phyloP scores from a whole-genome alignment of 441 rosid genomes.

The Melianthus villosus region DNA sequence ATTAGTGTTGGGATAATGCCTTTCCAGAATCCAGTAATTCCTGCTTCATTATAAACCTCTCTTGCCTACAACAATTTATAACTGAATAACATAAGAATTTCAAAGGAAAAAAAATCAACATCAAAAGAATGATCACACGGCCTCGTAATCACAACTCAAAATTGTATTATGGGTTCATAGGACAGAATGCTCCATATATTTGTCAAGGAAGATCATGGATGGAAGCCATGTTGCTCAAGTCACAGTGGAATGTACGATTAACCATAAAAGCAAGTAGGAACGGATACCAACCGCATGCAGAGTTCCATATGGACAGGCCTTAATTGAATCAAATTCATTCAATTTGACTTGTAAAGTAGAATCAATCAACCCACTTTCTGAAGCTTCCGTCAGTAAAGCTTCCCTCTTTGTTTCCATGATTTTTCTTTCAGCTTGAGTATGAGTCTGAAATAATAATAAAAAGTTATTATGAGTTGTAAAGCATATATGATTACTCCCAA shows the following conservation, averaged over 20 bases:
- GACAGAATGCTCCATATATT: too few relatives aligned
- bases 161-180: too few relatives aligned
- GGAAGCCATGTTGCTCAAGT: background rate
- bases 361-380: constrained; percentile 20
- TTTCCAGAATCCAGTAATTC: constrained; percentile 55
- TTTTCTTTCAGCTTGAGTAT: constrained; percentile 58
- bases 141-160: too few relatives aligned
- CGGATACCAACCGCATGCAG: constrained; percentile 33
- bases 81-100: background rate
- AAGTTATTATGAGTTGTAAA: background rate
- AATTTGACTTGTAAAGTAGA: constrained; percentile 26
- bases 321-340: constrained; percentile 35
- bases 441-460: constrained; percentile 27
- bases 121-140: background rate
- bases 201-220: too few relatives aligned
- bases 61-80: constrained; percentile 30
- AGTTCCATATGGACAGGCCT: constrained; percentile 45
- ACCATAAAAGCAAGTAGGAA: too few relatives aligned
- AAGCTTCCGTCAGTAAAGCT: constrained; percentile 34
- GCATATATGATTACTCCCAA: background rate
- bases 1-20: constrained; percentile 56
- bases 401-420: constrained; percentile 40
- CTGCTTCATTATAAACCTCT: constrained; percentile 48
- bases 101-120: background rate
- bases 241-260: background rate